These are phyloP conservation scores for Lentinula edodes DNA, from an alignment of 768 basidiomycete genomes.

Conservation along the genomic window DNA sequence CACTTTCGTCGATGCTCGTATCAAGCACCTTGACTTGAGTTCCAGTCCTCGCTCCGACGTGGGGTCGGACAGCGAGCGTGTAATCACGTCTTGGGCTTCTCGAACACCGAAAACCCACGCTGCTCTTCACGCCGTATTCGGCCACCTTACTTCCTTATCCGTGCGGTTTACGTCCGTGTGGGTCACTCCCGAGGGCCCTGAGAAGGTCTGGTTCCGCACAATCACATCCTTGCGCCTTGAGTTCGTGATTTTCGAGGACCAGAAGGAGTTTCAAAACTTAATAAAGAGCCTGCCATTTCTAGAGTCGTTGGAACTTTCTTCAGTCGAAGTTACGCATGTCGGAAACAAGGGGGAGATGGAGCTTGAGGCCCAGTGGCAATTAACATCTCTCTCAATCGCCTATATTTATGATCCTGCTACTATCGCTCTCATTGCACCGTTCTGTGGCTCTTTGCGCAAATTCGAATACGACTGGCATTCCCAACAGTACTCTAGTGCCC, in stretches of 20 bases:
- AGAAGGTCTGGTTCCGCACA: not conserved
- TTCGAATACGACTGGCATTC: slow-evolving; percentile 4
- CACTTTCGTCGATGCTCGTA: not conserved
- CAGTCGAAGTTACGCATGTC: not conserved
- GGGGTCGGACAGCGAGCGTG: slow-evolving; percentile 3
- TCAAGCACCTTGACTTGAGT: not conserved
- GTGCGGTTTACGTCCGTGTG: not conserved
- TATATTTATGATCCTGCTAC: slow-evolving; percentile 1
- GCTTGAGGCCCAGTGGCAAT: not conserved
- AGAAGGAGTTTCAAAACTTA: not conserved
- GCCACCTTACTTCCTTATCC: not conserved
- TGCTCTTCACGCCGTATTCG: not conserved
- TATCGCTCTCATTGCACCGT: not conserved
- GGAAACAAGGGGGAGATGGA: not conserved
- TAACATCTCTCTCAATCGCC: not conserved
- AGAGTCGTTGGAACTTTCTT: not conserved
- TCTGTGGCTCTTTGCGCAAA: not conserved
- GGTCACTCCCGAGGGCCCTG: not conserved
- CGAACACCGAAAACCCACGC: not conserved
- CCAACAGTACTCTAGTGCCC: slow-evolving; percentile 2
- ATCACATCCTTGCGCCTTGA: slow-evolving; percentile 2
- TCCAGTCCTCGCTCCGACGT: not conserved
- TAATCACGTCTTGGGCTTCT: slow-evolving; percentile 2
- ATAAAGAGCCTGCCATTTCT: not conserved
- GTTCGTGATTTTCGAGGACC: not conserved